A percentile compares a stretch with the other conserved stretches of the same genome.
Conservation (phyloP, 2,329 filamentous ascomycete species). For the Aureobasidium mangrovei region DNA sequence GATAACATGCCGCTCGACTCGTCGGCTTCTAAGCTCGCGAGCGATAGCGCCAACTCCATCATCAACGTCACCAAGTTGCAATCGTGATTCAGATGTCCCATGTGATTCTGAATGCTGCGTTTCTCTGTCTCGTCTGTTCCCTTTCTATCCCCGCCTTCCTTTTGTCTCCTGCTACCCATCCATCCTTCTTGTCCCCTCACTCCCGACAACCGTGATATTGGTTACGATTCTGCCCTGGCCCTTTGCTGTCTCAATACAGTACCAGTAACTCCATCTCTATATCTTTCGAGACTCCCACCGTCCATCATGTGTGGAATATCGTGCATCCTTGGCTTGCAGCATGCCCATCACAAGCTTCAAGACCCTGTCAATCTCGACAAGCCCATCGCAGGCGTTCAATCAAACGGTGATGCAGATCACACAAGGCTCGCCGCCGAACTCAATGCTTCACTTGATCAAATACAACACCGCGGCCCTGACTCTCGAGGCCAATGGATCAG, state of each 20-base stretch:
- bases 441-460: conserved; percentile 29
- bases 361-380: background rate
- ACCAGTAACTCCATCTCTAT: background rate
- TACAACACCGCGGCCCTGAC: conserved; percentile 41
- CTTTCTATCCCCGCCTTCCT: background rate
- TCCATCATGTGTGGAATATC: conserved; percentile 25
- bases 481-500: conserved; percentile 39
- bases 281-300: background rate
- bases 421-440: conserved; percentile 18
- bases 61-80: background rate
- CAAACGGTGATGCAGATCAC: conserved; percentile 17
- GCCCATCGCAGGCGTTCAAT: conserved; percentile 8
- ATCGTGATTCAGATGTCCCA: no score
- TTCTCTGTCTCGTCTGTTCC: background rate
- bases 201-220: background rate
- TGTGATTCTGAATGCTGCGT: no score
- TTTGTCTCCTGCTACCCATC: background rate
- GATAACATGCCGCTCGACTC: conserved; percentile 3
- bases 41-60: background rate
- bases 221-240: background rate
- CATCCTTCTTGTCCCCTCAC: background rate
- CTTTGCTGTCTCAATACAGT: conserved; percentile 8
- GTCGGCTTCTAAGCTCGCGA: background rate
- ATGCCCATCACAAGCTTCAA: conserved; percentile 15
- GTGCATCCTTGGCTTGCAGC: conserved; percentile 21